These are phyloP conservation scores for Chaetoscypha palmicola DNA, from an alignment of 2,329 filamentous ascomycete genomes.

Conservation along the genomic window DNA sequence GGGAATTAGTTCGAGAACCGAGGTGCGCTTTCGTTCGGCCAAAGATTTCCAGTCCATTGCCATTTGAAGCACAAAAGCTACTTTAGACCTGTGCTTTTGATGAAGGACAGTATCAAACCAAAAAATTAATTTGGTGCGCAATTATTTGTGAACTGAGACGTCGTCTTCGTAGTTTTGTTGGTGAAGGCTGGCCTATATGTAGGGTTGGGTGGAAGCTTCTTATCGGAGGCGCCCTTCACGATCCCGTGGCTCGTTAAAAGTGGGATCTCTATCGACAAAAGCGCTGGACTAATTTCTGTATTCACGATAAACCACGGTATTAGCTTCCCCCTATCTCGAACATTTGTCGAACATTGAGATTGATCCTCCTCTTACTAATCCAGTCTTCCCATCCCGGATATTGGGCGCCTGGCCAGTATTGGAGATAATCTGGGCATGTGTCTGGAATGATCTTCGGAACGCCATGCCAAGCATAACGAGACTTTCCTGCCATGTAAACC, in stretches of 20 bases:
- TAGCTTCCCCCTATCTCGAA: slow-evolving; percentile 31
- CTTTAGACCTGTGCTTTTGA: no score
- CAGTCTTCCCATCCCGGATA: slow-evolving; percentile 67
- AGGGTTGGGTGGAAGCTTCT: neutral
- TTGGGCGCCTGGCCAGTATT: slow-evolving; percentile 60
- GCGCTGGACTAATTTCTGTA: no score
- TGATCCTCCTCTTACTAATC: slow-evolving; percentile 83
- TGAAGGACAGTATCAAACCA: no score
- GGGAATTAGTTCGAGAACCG: slow-evolving; percentile 48
- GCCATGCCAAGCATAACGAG: slow-evolving; percentile 89
- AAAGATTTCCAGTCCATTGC: slow-evolving; percentile 41
- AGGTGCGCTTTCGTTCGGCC: slow-evolving; percentile 46
- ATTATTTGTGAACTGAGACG: no score
- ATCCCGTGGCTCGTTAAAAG: no score
- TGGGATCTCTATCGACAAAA: neutral
- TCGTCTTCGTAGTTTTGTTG: no score
- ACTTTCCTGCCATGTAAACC: slow-evolving; percentile 77
- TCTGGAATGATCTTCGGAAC: slow-evolving; percentile 77
- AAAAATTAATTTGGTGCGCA: neutral
- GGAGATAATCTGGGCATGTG: slow-evolving; percentile 71
- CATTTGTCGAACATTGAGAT: slow-evolving; percentile 91
- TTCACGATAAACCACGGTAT: neutral
- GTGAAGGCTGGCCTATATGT: neutral
- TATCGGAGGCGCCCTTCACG: no score
- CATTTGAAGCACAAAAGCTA: no score